phyloP scores from a whole-genome alignment of 352 stramenopile species.

The Phytophthora crassamura region DNA sequence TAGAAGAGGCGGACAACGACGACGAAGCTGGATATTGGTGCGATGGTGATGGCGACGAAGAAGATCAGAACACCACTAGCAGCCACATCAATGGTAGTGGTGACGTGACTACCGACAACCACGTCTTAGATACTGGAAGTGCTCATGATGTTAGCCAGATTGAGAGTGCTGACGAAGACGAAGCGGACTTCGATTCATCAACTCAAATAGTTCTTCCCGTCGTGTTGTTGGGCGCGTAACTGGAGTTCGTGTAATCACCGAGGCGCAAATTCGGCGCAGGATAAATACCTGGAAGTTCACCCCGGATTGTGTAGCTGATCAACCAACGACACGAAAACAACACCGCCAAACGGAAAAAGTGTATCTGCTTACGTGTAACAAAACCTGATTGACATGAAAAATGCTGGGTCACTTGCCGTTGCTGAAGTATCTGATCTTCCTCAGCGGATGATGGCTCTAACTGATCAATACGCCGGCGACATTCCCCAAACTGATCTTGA shows the following conservation, averaged over 20 bases:
- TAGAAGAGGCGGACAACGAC: no score
- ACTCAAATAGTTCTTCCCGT: not conserved
- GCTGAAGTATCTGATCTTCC: not conserved
- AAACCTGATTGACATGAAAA: not conserved
- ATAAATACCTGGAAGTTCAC: slow-evolving; percentile 2
- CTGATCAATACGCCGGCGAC: not conserved
- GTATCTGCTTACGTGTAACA: not conserved
- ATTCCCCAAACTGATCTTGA: not conserved
- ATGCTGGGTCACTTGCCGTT: not conserved
- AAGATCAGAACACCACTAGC: no score
- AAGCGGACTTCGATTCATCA: not conserved
- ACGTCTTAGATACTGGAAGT: no score
- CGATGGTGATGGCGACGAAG: not conserved
- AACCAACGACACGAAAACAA: not conserved
- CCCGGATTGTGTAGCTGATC: not conserved
- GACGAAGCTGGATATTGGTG: not conserved
- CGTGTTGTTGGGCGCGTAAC: slow-evolving; percentile 3
- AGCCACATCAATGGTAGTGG: no score
- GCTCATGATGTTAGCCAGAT: slow-evolving; percentile 4
- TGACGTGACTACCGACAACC: no score
- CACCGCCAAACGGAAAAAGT: not conserved
- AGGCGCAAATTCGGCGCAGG: slow-evolving; percentile 9
- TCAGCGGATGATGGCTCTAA: not conserved
- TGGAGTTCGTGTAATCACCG: slow-evolving; percentile 7
- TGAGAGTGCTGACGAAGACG: slow-evolving; percentile 1